Conservation (phyloP, 83 land plant genomes). For the Thuja plicata region DNA sequence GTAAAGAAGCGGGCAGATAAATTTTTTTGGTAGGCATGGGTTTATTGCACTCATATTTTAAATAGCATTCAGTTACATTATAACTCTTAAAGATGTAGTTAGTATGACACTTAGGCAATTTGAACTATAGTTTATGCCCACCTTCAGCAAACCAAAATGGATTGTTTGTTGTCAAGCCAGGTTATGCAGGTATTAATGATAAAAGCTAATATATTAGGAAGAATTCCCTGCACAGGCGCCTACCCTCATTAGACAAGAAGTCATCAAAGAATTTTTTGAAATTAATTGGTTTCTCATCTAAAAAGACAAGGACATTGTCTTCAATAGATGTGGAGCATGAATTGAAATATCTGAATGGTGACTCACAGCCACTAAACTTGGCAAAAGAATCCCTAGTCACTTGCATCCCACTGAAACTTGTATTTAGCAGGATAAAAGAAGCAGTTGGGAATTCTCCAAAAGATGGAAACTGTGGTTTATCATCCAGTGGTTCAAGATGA, state of each 20-base stretch:
- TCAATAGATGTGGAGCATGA: slow-evolving; percentile 52
- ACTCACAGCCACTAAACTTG: slow-evolving; percentile 4
- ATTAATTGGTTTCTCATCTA: slow-evolving; percentile 40
- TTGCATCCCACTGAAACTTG: slow-evolving; percentile 73
- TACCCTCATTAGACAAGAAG: slow-evolving; percentile 30
- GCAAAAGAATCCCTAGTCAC: slow-evolving; percentile 45
- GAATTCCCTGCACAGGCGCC: slow-evolving; percentile 6
- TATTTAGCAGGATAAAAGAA: slow-evolving; percentile 72
- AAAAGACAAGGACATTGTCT: slow-evolving; percentile 68
- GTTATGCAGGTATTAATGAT: slow-evolving; percentile 13
- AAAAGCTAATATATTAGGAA: slow-evolving; percentile 26
- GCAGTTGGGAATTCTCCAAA: slow-evolving; percentile 51
- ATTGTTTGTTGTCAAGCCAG: slow-evolving; percentile 17
- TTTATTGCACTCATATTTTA: too few species aligned
- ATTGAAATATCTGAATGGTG: slow-evolving; percentile 6
- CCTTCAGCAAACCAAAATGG: slow-evolving; percentile 25
- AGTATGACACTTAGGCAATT: too few species aligned
- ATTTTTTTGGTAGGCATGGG: too few species aligned
- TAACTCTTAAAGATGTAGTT: too few species aligned
- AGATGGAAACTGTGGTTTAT: slow-evolving; percentile 12
- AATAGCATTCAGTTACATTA: too few species aligned
- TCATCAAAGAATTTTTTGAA: slow-evolving; percentile 33
- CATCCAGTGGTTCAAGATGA: slow-evolving; percentile 14
- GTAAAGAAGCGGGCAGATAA: too few species aligned
- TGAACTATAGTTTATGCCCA: slow-evolving; percentile 20